Base-by-base conservation (phyloP, 1,284 basidiomycete species). In the Pseudozyma sp. region DNA sequence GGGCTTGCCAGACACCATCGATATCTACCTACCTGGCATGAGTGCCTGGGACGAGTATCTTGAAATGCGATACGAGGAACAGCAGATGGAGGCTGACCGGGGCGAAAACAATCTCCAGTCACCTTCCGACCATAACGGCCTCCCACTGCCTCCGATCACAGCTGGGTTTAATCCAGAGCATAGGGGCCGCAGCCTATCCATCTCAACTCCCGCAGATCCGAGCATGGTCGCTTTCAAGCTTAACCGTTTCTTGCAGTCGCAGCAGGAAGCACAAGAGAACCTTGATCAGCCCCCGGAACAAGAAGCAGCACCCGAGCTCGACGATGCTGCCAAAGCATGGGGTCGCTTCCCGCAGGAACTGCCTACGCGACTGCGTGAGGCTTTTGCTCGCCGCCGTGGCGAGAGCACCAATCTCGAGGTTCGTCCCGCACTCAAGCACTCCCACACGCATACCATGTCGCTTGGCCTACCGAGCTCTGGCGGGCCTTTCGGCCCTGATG, bases 21-120 rank as follows among this genome's bases (percentile, higher is more conserved):
- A 81, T 13, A 81, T 81, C 50, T 81, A 80, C 46, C 68, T 81
- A 0, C 80, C 80, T n/a, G 78, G 78, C 5, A 62, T 72, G 62
- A 63, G 55, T 37, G 80, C 78, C 7, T 81, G 80, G 80, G 76
- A 78, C 39, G 76, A 77, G 35, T 75, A 68, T n/a, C 55, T 31
- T 17, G 75, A 73, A 43, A 67, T 61, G 51, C 66, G 64, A 10
- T 40, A 49, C 57, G 67, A 68, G 30, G 67, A 78, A 48, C 60
- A 70, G 60, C 58, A 66, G 42, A 37, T 69, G 34, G 61, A 60
- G 35, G 63, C 59, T 1, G 48, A 62, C 31, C 54, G 42, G 4
- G 56, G 43, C 17, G 50, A 68, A 34, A 54, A 44, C 24, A 54
- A 65, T 5, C 34, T n/a, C 4, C 16, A 29, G 42, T 5, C 31